Conservation (phyloP, 495 filamentous ascomycete species). For the Aspergillus asperescens region DNA sequence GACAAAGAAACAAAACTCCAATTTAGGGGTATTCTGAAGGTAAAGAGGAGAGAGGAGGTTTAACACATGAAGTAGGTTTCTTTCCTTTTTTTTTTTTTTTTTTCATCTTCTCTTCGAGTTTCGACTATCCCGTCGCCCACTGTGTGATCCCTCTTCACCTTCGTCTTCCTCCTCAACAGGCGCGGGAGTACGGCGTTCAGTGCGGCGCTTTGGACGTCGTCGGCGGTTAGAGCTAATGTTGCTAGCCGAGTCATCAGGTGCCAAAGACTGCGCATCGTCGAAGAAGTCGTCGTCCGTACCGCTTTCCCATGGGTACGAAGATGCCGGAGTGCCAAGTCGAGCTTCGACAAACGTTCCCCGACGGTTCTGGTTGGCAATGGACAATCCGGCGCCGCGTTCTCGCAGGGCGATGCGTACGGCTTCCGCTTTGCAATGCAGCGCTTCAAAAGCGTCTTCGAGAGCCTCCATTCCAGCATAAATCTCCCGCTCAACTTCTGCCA, state of each 20-base stretch:
- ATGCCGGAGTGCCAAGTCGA: constrained; percentile 53
- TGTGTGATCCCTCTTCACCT: constrained; percentile 33
- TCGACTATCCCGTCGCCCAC: constrained; percentile 30
- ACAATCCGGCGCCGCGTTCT: constrained; percentile 71
- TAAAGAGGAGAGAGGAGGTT: no score
- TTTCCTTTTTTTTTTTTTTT: no score
- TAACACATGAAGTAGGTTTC: no score
- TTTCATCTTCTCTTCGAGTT: constrained; percentile 24
- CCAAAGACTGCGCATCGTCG: constrained; percentile 62
- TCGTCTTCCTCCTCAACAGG: constrained; percentile 82
- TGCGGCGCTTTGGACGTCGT: constrained; percentile 61
- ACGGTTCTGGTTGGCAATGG: constrained; percentile 69
- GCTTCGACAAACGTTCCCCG: constrained; percentile 51
- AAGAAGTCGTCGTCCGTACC: constrained; percentile 59
- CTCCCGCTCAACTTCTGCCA: constrained; percentile 88
- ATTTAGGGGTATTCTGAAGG: neutral
- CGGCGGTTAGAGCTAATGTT: constrained; percentile 75
- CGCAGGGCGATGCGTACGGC: constrained; percentile 71
- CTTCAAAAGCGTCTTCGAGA: constrained; percentile 92
- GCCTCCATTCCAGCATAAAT: constrained; percentile 92
- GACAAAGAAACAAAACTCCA: constrained; percentile 3
- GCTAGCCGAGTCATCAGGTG: constrained; percentile 69
- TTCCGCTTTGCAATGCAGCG: constrained; percentile 80
- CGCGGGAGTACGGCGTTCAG: constrained; percentile 74
- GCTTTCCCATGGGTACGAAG: constrained; percentile 34